A percentile compares a stretch with the other conserved stretches of the same genome.
Evolutionary conservation across 495 filamentous ascomycete species (phyloP).

Genomic region (Aspergillus mulundensis): DNA sequence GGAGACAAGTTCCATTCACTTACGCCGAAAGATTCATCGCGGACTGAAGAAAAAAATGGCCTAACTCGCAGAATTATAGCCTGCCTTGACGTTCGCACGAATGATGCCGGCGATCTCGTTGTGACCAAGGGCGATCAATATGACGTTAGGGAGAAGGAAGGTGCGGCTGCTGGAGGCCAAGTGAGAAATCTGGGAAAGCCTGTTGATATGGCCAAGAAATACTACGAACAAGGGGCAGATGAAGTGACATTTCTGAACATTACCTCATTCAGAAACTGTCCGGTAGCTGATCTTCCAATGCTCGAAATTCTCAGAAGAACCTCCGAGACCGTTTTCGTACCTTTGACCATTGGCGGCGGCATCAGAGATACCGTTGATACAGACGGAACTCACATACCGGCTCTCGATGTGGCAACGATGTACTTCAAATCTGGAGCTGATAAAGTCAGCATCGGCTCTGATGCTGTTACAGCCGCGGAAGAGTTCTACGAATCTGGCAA

Average conservation of each 20-base stretch:
- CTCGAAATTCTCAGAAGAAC: slow-evolving; percentile 83
- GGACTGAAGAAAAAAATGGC: slow-evolving; percentile 50
- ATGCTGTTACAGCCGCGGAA: slow-evolving; percentile 88
- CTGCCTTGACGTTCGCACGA: slow-evolving; percentile 93
- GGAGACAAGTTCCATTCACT: slow-evolving; percentile 52
- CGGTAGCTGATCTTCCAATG: slow-evolving; percentile 89
- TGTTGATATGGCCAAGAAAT: slow-evolving; percentile 86
- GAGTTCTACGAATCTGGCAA: slow-evolving; percentile 71
- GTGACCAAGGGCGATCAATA: slow-evolving; percentile 99
- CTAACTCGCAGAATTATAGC: slow-evolving; percentile 89
- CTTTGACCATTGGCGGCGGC: slow-evolving; percentile 90
- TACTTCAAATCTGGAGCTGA: slow-evolving; percentile 99
- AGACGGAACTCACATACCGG: slow-evolving; percentile 80
- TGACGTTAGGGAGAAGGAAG: slow-evolving; percentile 91
- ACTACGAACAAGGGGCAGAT: slow-evolving; percentile 95
- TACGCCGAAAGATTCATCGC: slow-evolving; percentile 20
- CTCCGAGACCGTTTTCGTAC: slow-evolving; percentile 94
- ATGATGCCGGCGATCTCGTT: slow-evolving; percentile 90
- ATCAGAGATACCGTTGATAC: slow-evolving; percentile 87
- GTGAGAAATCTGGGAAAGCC: slow-evolving; percentile 96
- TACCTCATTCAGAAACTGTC: slow-evolving; percentile 93
- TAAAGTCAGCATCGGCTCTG: slow-evolving; percentile 95
- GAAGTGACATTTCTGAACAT: slow-evolving; percentile 98
- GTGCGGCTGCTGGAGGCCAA: slow-evolving; percentile 53
- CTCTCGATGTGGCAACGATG: slow-evolving; percentile 88